These are phyloP conservation scores for Trichoderma atroviride DNA, from an alignment of 2,329 filamentous ascomycete species.

Conservation along the genomic window DNA sequence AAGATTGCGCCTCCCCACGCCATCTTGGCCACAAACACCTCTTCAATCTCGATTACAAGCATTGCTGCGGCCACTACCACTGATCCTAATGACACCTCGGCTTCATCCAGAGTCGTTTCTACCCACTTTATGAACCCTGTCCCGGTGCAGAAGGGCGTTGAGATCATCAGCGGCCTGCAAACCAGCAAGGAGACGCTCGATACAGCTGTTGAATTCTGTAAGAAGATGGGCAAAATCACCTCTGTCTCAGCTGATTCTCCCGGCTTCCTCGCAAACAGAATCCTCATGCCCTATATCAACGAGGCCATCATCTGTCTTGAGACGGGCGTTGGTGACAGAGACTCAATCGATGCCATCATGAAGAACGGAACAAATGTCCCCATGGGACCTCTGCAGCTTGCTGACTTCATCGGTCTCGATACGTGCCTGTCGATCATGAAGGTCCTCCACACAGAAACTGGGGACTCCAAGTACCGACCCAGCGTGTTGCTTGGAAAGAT, in stretches of 20 bases:
- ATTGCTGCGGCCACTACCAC: slow-evolving; percentile 85
- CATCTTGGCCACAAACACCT: slow-evolving; percentile 95
- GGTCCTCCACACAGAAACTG: slow-evolving; percentile 86
- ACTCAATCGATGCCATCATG: slow-evolving; percentile 97
- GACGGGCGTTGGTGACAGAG: slow-evolving; percentile 83
- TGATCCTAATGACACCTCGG: slow-evolving; percentile 77
- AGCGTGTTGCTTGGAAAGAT: slow-evolving; percentile 87
- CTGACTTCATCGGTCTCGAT: slow-evolving; percentile 96
- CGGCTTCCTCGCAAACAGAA: slow-evolving; percentile 93
- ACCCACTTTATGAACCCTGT: slow-evolving; percentile 99
- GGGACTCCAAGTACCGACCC: slow-evolving; percentile 93
- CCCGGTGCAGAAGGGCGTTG: slow-evolving; percentile 93
- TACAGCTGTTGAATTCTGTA: slow-evolving; percentile 81
- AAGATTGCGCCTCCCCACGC: slow-evolving; percentile 80
- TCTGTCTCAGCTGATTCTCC: slow-evolving; percentile 87
- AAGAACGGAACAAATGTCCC: slow-evolving; percentile 99
- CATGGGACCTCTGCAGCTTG: slow-evolving; percentile 92
- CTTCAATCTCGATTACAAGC: slow-evolving; percentile 95
- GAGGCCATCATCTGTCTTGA: slow-evolving; percentile 96
- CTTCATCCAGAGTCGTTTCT: slow-evolving; percentile 84
- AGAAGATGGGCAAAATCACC: slow-evolving; percentile 89
- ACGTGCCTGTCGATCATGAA: slow-evolving; percentile 98
- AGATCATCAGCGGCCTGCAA: slow-evolving; percentile 94
- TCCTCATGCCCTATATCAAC: slow-evolving; percentile 99
- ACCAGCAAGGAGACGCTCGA: slow-evolving; percentile 82